Percentiles rank a stretch among this genome's conserved stretches.
Conservation (phyloP, 2,329 filamentous ascomycete species). For the Sporothrix variecibatus region DNA sequence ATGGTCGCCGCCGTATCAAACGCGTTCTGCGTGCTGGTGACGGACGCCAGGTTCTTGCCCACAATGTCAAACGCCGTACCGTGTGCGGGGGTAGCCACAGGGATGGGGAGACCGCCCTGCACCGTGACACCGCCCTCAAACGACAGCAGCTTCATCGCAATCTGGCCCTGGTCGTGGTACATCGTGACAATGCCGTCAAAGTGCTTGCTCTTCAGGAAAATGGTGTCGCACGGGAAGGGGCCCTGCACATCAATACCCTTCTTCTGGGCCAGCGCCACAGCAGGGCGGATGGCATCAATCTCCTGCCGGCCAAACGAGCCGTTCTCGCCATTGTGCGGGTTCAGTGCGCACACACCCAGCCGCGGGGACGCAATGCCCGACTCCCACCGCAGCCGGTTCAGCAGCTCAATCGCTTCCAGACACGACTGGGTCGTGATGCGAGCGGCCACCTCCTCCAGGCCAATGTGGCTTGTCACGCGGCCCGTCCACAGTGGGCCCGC, state of each 20-base stretch:
- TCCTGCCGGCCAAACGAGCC: neutral
- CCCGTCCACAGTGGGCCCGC: neutral
- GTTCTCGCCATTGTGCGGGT: conserved; percentile 7
- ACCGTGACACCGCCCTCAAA: neutral
- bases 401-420: neutral
- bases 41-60: neutral
- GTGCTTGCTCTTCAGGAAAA: neutral
- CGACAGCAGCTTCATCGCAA: neutral
- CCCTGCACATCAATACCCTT: neutral
- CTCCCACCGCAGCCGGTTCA: neutral
- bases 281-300: neutral
- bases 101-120: neutral
- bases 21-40: neutral
- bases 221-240: neutral
- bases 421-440: neutral
- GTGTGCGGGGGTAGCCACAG: neutral
- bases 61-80: neutral
- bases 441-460: neutral
- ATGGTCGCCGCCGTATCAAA: neutral
- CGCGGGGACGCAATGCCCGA: neutral
- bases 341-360: neutral
- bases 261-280: neutral
- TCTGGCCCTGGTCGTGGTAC: conserved; percentile 5
- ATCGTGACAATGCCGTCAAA: neutral
- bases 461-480: neutral